A percentile compares a stretch with the other conserved stretches of the same genome.
These are phyloP conservation scores for Soucietia sequanensis DNA, from an alignment of 805 yeast genomes.

Conservation along the genomic window DNA sequence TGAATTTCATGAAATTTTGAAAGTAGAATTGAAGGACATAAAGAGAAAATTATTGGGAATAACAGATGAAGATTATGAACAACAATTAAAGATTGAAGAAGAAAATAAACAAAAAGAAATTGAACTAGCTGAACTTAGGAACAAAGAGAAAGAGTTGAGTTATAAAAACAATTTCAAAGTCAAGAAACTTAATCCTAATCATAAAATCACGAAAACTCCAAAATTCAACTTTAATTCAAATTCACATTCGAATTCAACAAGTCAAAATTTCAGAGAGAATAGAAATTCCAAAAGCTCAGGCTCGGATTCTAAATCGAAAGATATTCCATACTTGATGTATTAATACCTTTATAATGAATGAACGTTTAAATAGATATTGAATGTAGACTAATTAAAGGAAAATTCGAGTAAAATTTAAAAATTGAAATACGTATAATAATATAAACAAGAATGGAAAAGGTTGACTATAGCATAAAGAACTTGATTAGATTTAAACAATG, in stretches of 20 bases:
- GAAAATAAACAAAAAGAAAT: slow-evolving; percentile 13
- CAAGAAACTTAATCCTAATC: slow-evolving; percentile 17
- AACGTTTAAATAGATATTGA: too few relatives aligned
- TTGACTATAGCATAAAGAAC: too few relatives aligned
- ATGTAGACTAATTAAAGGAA: too few relatives aligned
- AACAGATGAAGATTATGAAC: slow-evolving; percentile 39
- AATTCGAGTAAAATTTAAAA: too few relatives aligned
- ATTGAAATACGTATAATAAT: too few relatives aligned
- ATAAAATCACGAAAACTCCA: slow-evolving; percentile 35
- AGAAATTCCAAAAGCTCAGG: not conserved
- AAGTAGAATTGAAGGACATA: slow-evolving; percentile 32
- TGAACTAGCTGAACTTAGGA: slow-evolving; percentile 7
- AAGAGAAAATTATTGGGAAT: slow-evolving; percentile 31
- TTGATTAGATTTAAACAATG: too few relatives aligned
- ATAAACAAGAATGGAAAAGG: too few relatives aligned
- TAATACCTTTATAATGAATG: slow-evolving; percentile 2
- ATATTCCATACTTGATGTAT: slow-evolving; percentile 18
- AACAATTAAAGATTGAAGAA: slow-evolving; percentile 21
- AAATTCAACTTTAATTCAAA: slow-evolving; percentile 24
- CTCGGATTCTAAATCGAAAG: slow-evolving; percentile 1
- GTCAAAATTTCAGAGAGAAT: not conserved
- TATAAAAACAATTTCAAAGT: slow-evolving; percentile 28
- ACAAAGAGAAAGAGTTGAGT: slow-evolving; percentile 12
- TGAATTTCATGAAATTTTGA: slow-evolving; percentile 32
- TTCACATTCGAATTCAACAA: not conserved